Evolutionary conservation across 2,329 filamentous ascomycete genomes (phyloP), one percentile per base, ranked within the genome.

Genomic region (Diaporthe humulicola): DNA sequence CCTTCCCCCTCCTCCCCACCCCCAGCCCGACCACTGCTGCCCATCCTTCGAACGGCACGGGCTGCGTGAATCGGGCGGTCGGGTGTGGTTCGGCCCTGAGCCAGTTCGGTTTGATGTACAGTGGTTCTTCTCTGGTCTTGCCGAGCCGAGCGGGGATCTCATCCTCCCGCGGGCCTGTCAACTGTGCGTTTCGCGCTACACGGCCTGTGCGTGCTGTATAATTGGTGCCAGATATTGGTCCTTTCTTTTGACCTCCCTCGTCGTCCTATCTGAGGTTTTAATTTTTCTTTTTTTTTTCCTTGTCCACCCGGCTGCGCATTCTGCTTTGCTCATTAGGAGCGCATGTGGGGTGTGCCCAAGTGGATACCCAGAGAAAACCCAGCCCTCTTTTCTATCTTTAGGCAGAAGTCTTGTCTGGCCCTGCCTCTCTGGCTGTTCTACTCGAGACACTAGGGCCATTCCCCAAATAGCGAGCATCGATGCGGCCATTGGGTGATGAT

Each of bases 361-460:
- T 67, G 61, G 61, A 36, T 67, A 67, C 61, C 48, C 12, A 50
- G n/a, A 50, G 2, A 36, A 28, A 9, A 52, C n/a, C 61, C 28
- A 67, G 42, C 61, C 42, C 42, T 67, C 19, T 67, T 50, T 50
- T 67, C 61, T 67, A 67, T 67, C 61, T 67, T 67, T 67, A 67
- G 61, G 61, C 42, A 67, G 61, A 67, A 67, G 61, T 50, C 61
- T 48, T 52, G 58, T 61, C 60, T 64, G 40, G 40, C 25, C 60
- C 38, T 64, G 38, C 60, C 25, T 33, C 40, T 48, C 10, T 67
- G 48, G 15, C n/a, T 28, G 58, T 61, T 67, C 60, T 67, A 67
- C 42, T 67, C 61, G 61, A 67, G 61, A 67, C 61, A 67, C 61
- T 67, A 67, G 61, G 61, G 40, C 61, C 42, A 7, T 36, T 33